Conservation (phyloP, 2,329 filamentous ascomycete species). For the Cordyceps tenuipes region DNA sequence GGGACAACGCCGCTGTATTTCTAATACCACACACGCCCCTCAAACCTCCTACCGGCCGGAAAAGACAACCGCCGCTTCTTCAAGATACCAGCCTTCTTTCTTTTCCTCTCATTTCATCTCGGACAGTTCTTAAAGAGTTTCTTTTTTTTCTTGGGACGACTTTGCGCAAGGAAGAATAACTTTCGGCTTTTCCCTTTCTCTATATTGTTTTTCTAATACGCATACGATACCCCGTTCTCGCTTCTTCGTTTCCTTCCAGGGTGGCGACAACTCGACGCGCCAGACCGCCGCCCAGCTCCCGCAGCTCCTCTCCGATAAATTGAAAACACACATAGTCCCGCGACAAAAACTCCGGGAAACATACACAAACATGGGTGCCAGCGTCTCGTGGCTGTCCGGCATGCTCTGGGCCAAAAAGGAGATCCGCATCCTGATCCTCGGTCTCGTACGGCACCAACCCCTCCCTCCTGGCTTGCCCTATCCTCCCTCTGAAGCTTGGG, state of each 20-base stretch:
- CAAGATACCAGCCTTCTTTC: not conserved
- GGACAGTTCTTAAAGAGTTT: not conserved
- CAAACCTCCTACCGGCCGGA: not conserved
- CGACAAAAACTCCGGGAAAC: not conserved
- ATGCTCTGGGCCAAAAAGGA: conserved; percentile 92
- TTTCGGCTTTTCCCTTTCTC: not conserved
- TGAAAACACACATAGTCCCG: not conserved
- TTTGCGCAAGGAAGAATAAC: not conserved
- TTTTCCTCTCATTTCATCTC: not conserved
- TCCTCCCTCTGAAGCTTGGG: not conserved
- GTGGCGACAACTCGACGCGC: conserved; percentile 1
- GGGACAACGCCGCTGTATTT: conserved; percentile 5
- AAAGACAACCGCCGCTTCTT: not conserved
- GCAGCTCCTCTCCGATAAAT: not conserved
- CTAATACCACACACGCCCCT: conserved; percentile 8
- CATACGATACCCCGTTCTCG: conserved; percentile 8
- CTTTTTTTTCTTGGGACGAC: not conserved
- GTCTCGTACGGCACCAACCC: conserved; percentile 57
- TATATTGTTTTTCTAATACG: conserved; percentile 6
- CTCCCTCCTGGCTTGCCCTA: not conserved
- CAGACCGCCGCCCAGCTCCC: not conserved
- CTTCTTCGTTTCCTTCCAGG: not conserved
- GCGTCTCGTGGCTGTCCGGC: conserved; percentile 61
- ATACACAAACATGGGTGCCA: conserved; percentile 45
- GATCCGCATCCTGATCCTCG: conserved; percentile 89